Evolutionary conservation across 352 stramenopile genomes (phyloP), one percentile per base, ranked within the genome.

Genomic region (Globisporangium spiculum): DNA sequence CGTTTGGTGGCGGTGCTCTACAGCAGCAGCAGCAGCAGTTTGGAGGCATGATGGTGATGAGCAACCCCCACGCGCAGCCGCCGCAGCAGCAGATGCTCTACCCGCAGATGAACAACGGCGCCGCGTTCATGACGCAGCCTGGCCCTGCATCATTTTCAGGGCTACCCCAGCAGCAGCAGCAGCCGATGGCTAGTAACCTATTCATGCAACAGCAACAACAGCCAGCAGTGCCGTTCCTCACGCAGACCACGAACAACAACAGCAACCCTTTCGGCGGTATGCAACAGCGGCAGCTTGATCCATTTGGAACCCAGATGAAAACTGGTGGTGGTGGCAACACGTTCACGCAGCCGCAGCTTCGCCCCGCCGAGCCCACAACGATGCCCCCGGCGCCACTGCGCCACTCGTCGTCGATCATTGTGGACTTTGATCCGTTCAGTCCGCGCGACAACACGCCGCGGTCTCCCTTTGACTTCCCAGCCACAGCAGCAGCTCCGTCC

Each of bases 361-460:
- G 68, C 3, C 57, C 75, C 18, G 65, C 77, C 9, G 77, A 81
- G 46, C 75, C 73, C 12, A 76, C 73, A 5, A 75, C 73, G 8
- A 46, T 65, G 67, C 68, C 73, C 73, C 62, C 77, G 3, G 55
- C 58, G 9, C 70, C 70, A 9, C 70, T 81, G 41, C 69, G 58
- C 36, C 63, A 75, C 38, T 73, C 77, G 73, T 68, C 68, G 38
- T 77, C 82, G 22, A 93, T 75, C 3, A 79, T 93, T 46, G 66
- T 85, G 12, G 83, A 93, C 63, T 91, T 93, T 73, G 84, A 91
- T 38, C 83, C 84, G 2, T 93, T 90, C 70, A 89, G 83, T 67
- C 81, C 79, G 4, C 81, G 80, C 34, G 79, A 77, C 20, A 74
- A 74, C 20, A 91, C 78, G 14, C 83, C 85, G 18, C 79, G 68